Base-by-base conservation (phyloP, 2,329 filamentous ascomycete genomes). In the Fusarium buharicum region DNA sequence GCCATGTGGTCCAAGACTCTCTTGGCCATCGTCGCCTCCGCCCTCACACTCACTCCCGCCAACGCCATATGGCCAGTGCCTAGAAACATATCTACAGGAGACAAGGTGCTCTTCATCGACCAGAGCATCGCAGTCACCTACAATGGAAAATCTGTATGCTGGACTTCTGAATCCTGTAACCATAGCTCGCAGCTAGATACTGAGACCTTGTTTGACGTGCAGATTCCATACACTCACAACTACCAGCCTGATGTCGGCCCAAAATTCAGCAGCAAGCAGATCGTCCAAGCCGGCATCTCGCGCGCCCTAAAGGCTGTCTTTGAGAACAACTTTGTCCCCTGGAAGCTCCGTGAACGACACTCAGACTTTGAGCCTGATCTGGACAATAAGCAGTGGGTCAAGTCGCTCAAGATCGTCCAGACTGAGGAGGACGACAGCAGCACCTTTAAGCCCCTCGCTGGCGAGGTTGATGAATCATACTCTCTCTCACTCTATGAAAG, bases 401-500 rank as follows among this genome's bases (percentile, higher is more conserved):
- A 76, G 38, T 80, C 78, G n/a, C 80, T 95, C 40, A 73, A 78
- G 16, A 86, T 95, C 63, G 79, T 79, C 13, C 86, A 92, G 72
- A 87, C 83, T 6, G 75, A 74, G 17, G 69, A 72, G 45, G 68
- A 79, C 9, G 86, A 91, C 65, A 75, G 80, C 5, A 78, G 79
- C 49, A 81, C 85, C 20, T 84, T 85, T 68, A 89, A 86, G 70
- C 84, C 89, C 10, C 75, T 84, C 4, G 83, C 82, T 18, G 88
- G 86, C 31, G 79, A 85, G 37, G 82, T 91, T 13, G 90, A 94
- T 70, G 92, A 95, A 75, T 90, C 89, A 2, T 96, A 96, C 77
- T 84, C 80, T 22, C 78, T 96, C 24, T 82, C 79, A 1, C 74
- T 96, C 34, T 81, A 80, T 12, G 72, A 76, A 17, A 74, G 82